Base-by-base conservation (phyloP, 2,329 filamentous ascomycete species). In the Curvularia sp. region DNA sequence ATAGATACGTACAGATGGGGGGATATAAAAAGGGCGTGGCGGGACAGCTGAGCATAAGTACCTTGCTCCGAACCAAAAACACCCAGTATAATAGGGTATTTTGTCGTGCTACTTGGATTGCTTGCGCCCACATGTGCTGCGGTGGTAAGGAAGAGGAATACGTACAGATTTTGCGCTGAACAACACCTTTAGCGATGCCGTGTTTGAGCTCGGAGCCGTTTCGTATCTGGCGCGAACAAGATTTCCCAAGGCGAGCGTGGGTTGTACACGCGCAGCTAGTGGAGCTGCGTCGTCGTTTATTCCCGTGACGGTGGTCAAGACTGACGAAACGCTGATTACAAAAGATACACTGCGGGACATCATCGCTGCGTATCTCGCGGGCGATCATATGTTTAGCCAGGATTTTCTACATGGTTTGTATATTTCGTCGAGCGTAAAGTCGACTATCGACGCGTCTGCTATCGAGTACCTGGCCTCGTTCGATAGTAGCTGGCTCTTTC, bases 181-280 rank as follows among this genome's bases (percentile, higher is more conserved):
- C 1, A 68, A 69, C 46, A 57, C 60, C 0, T 64, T 73, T 46
- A 71, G 76, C 15, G 72, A 74, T 60, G 63, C 72, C 6, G 65
- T 76, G 28, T 79, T 79, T 56, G 63, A 66, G 28, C 70, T 79
- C 3, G 77, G 77, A 9, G 69, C 78, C 39, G 56, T 69, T 27
- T 74, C 75, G 8, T 79, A 79, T 59, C 61, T 79, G 1, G 76
- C 77, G 1, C 76, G 76, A 51, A 64, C 70, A 7, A 69, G 65
- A 36, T 55, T 77, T 30, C 76, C 77, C 2, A 74, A 72, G 46
- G 70, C 57, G 10, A 57, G 36, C 12, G 56, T 59, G 10, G 38
- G 66, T 2, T 30, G 42, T 12, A 30, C 55, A 9, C 57, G 41
- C 32, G 47, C 60, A 9, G 32, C 42, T 15, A 27, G 57, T 4